Conservation (phyloP, 2,329 filamentous ascomycete genomes). For the Aspergillus amoenus region DNA sequence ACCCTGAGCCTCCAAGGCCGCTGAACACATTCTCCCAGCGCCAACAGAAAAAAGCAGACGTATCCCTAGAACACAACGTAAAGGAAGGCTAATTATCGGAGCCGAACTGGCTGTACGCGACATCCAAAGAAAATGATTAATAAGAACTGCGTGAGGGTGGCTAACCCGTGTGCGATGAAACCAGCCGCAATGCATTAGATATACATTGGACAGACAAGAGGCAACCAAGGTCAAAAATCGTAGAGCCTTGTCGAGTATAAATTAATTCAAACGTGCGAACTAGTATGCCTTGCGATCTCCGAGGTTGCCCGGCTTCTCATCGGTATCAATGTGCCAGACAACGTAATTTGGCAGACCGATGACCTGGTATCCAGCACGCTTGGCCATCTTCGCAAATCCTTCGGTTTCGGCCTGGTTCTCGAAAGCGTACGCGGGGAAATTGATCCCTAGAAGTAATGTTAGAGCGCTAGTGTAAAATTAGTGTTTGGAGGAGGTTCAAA, state of each 20-base stretch:
- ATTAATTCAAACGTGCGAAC: slow-evolving; percentile 13
- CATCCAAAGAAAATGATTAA: slow-evolving; percentile 22
- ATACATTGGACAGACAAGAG: slow-evolving; percentile 17
- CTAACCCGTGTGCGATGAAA: slow-evolving; percentile 13
- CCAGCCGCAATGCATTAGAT: slow-evolving; percentile 16
- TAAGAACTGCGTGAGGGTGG: slow-evolving; percentile 17
- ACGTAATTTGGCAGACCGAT: slow-evolving; percentile 94
- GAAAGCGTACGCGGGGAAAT: slow-evolving; percentile 94
- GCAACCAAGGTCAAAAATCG: neutral
- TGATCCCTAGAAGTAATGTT: slow-evolving; percentile 67
- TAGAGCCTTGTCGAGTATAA: neutral
- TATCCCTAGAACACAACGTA: slow-evolving; percentile 31
- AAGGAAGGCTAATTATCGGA: slow-evolving; percentile 35
- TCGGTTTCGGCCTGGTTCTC: slow-evolving; percentile 99
- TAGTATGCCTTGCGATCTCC: slow-evolving; percentile 41
- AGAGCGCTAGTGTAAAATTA: slow-evolving; percentile 23
- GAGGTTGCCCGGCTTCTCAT: slow-evolving; percentile 84
- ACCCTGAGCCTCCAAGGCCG: slow-evolving; percentile 28
- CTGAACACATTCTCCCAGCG: slow-evolving; percentile 37
- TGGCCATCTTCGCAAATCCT: slow-evolving; percentile 98
- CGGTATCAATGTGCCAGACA: slow-evolving; percentile 97
- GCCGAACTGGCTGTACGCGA: slow-evolving; percentile 30
- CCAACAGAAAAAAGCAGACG: slow-evolving; percentile 29
- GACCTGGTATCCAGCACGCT: slow-evolving; percentile 89
- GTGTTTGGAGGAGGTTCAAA: neutral